Percentiles rank a stretch among this genome's conserved stretches.
Evolutionary conservation across 306 rosid genomes (phyloP).

Genomic region (Cucurbita ficifolia): DNA sequence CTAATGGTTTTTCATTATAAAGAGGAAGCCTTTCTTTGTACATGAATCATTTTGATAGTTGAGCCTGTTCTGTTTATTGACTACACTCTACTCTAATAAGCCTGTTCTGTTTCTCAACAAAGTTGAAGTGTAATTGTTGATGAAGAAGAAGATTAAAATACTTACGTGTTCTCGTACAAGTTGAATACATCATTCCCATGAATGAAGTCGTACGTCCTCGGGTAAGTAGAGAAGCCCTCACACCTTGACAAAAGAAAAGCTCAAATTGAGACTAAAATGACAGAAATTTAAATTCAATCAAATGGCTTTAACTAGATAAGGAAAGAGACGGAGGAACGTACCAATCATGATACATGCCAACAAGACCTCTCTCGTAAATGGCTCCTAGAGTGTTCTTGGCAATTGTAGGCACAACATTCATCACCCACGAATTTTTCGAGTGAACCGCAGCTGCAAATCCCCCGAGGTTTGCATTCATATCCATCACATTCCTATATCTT

Average conservation of each 20-base stretch:
- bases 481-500: conserved; percentile 82
- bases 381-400: conserved; percentile 75
- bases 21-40: neutral
- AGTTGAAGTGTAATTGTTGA: neutral
- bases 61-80: neutral
- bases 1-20: neutral
- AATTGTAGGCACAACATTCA: conserved; percentile 82
- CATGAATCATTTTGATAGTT: neutral
- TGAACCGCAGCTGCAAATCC: conserved; percentile 92
- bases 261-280: neutral
- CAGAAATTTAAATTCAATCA: neutral
- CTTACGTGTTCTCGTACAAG: conserved; percentile 67
- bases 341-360: conserved; percentile 98
- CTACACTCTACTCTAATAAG: neutral
- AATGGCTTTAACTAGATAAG: neutral
- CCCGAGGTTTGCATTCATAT: conserved; percentile 96
- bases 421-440: conserved; percentile 78
- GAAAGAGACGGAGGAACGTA: conserved; percentile 17
- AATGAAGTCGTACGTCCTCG: conserved; percentile 87
- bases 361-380: conserved; percentile 80
- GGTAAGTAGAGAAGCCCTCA: conserved; percentile 98
- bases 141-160: conserved; percentile 12
- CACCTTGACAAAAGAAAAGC: conserved; percentile 45
- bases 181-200: conserved; percentile 72
- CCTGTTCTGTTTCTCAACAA: neutral